Conservation (phyloP, 2,329 filamentous ascomycete genomes). For the Escovopsis sp. region DNA sequence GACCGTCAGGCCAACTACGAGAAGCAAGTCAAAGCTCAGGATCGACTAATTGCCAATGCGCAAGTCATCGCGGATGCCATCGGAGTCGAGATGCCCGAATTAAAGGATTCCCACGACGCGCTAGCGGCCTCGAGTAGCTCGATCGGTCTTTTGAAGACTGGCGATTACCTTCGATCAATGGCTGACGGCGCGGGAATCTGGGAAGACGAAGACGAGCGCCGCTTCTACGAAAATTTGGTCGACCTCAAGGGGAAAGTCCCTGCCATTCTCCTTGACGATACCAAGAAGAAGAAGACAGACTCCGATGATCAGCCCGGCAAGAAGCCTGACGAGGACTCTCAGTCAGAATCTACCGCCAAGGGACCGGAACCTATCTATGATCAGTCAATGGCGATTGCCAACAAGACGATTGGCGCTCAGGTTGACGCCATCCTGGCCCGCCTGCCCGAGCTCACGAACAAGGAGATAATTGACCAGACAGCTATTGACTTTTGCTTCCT, state of each 20-base stretch:
- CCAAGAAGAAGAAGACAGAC: constrained; percentile 71
- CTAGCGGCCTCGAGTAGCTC: constrained; percentile 53
- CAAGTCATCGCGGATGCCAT: constrained; percentile 82
- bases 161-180: constrained; percentile 81
- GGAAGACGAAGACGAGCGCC: constrained; percentile 95
- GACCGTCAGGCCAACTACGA: constrained; percentile 94
- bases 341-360: constrained; percentile 28
- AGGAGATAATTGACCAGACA: constrained; percentile 80
- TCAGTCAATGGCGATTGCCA: constrained; percentile 83
- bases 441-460: constrained; percentile 81
- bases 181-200: constrained; percentile 88
- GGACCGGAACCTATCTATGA: constrained; percentile 50
- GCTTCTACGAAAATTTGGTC: constrained; percentile 94
- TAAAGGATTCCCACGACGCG: constrained; percentile 67
- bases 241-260: constrained; percentile 94
- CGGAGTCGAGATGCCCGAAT: constrained; percentile 81
- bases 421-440: constrained; percentile 80
- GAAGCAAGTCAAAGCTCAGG: constrained; percentile 81
- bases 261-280: constrained; percentile 80
- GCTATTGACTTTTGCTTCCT: constrained; percentile 96
- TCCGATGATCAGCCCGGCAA: constrained; percentile 70
- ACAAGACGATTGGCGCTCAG: constrained; percentile 94
- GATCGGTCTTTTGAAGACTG: constrained; percentile 86
- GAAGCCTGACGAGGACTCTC: constrained; percentile 45
- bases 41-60: constrained; percentile 78